These are phyloP conservation scores for Camelina neglecta DNA, from an alignment of 345 rosid species.

Conservation along the genomic window DNA sequence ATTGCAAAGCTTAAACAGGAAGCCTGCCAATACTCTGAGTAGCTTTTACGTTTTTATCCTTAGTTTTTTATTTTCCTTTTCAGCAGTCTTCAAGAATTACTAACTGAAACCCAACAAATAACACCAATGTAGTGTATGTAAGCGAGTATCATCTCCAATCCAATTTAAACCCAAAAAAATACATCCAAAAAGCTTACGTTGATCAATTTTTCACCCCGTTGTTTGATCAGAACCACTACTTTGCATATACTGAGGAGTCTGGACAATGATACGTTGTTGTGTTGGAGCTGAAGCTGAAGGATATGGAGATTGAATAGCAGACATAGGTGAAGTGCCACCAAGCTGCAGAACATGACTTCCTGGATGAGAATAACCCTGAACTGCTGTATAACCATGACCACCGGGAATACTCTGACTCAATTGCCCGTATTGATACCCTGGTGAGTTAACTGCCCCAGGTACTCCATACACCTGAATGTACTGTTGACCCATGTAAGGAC, in stretches of 20 bases:
- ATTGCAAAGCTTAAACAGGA: slow-evolving; percentile 83
- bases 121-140: slow-evolving; percentile 7
- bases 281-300: slow-evolving; percentile 65
- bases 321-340: slow-evolving; percentile 64
- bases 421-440: slow-evolving; percentile 74
- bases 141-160: background rate
- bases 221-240: slow-evolving; percentile 87
- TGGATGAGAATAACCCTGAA: slow-evolving; percentile 76
- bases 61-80: slow-evolving; percentile 23
- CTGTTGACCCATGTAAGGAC: slow-evolving; percentile 75
- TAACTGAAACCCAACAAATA: slow-evolving; percentile 22
- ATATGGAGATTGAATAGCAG: slow-evolving; percentile 73
- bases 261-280: slow-evolving; percentile 71
- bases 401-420: slow-evolving; percentile 67
- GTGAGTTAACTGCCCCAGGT: slow-evolving; percentile 65
- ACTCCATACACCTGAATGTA: slow-evolving; percentile 85
- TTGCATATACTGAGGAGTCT: slow-evolving; percentile 78
- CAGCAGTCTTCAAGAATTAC: slow-evolving; percentile 29
- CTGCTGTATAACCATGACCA: slow-evolving; percentile 67
- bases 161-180: background rate
- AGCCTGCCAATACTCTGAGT: slow-evolving; percentile 63
- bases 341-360: slow-evolving; percentile 73
- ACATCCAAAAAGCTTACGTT: slow-evolving; percentile 48
- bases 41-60: slow-evolving; percentile 60
- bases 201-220: slow-evolving; percentile 72